Base-by-base conservation (phyloP, 108 stramenopile genomes). In the Schizochytrium sp. region DNA sequence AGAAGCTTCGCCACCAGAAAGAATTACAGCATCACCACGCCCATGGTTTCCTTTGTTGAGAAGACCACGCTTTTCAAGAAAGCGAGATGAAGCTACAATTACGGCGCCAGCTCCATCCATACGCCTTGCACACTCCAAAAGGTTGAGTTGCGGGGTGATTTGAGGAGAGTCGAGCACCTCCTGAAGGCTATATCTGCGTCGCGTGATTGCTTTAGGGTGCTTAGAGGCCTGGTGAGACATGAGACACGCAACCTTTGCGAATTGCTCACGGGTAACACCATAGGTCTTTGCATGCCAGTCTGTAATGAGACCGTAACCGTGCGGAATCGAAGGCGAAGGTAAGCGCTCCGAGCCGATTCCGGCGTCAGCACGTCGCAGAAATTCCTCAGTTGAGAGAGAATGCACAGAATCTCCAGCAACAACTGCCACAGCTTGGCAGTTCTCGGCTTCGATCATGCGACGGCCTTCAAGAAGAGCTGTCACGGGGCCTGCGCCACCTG, bases 401-500 rank as follows among this genome's bases (percentile, higher is more conserved):
- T 90, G 89, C 5, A 93, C 92, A 49, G 88, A 44, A 88, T 93
- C 92, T 7, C 91, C 91, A 13, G 92, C 92, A 41, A 90, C 91
- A 53, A 93, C 87, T 10, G 91, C 92, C n/a, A 93, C 92, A 19
- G 72, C 61, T 57, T 93, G 88, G 87, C 89, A 60, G 12, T 76
- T 90, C 61, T 88, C 92, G 12, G 61, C 41, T 72, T 87, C 55
- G 28, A 93, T 93, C 92, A 93, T 93, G 13, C 88, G 72, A 59
- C 76, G 56, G 15, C 72, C 92, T 47, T 93, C 90, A 5, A 93
- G 88, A n/a, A 93, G 46, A 46, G 91, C 92, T 45, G 91, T 89
- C 53, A 93, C 88, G 15, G 92, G 92, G 5, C 92, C 92, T 40
- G 91, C 92, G 15, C 92, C 92, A 13, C 92, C 92, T 19, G 92